A percentile compares a stretch with the other conserved stretches of the same genome.
phyloP scores from a whole-genome alignment of 2,329 filamentous ascomycete genomes.

The Trematosphaeria pertusa region DNA sequence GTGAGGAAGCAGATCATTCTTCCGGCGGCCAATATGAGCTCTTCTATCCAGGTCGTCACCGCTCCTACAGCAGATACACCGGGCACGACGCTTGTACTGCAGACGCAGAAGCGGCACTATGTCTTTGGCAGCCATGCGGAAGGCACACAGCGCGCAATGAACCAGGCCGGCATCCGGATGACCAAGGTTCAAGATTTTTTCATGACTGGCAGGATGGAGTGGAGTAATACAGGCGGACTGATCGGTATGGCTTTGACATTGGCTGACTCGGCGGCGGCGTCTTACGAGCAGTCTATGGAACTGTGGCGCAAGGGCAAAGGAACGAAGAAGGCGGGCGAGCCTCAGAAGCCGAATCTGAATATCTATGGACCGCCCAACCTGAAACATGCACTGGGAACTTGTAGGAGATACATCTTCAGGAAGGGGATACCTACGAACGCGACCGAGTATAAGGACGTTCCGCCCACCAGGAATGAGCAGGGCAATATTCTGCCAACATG shows the following conservation, averaged over 20 bases:
- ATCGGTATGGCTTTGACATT: slow-evolving; percentile 85
- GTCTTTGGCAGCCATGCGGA: slow-evolving; percentile 83
- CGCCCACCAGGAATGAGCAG: slow-evolving; percentile 32
- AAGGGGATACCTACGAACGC: slow-evolving; percentile 77
- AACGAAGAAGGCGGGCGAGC: slow-evolving; percentile 21
- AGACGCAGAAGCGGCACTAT: slow-evolving; percentile 84
- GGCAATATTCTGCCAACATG: slow-evolving; percentile 67
- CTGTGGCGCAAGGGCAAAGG: slow-evolving; percentile 27
- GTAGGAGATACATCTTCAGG: slow-evolving; percentile 83
- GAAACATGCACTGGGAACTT: slow-evolving; percentile 79
- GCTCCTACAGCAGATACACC: slow-evolving; percentile 88
- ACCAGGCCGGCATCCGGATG: slow-evolving; percentile 71
- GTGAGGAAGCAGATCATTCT: not conserved
- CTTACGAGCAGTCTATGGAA: slow-evolving; percentile 55
- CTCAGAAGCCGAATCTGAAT: slow-evolving; percentile 43
- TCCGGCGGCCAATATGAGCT: slow-evolving; percentile 65
- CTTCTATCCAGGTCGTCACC: slow-evolving; percentile 75
- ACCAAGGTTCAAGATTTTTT: slow-evolving; percentile 78
- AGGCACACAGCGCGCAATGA: slow-evolving; percentile 80
- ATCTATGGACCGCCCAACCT: slow-evolving; percentile 84
- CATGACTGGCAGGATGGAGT: slow-evolving; percentile 77
- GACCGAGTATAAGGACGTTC: slow-evolving; percentile 65
- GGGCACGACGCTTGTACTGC: slow-evolving; percentile 77
- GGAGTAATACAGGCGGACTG: slow-evolving; percentile 80
- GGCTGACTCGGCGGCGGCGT: slow-evolving; percentile 68